phyloP scores from a whole-genome alignment of 257 asterid genomes.

The Ballota nigra region DNA sequence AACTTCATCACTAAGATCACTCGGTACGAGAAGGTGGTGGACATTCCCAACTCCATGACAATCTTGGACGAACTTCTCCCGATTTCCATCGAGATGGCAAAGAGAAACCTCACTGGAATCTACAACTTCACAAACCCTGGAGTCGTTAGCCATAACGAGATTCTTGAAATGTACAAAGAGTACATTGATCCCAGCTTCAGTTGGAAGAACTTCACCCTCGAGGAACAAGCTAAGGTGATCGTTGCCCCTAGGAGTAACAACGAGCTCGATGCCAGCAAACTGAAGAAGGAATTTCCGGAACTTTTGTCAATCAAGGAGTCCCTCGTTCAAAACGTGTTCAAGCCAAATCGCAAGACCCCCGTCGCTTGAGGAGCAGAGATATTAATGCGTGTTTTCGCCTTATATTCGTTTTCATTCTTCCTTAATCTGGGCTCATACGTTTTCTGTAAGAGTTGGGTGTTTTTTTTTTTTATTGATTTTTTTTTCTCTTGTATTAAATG shows the following conservation, averaged over 20 bases:
- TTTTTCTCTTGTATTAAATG: constrained; percentile 24
- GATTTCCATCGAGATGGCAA: constrained; percentile 81
- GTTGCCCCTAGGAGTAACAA: constrained; percentile 79
- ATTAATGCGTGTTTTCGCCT: background rate
- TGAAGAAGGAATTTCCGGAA: constrained; percentile 65
- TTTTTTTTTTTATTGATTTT: constrained; percentile 3
- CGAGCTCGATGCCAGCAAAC: constrained; percentile 67
- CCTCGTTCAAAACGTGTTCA: constrained; percentile 57
- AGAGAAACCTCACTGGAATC: constrained; percentile 75
- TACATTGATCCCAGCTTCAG: constrained; percentile 63
- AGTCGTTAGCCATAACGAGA: constrained; percentile 81
- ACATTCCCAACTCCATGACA: constrained; percentile 89
- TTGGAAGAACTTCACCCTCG: constrained; percentile 71
- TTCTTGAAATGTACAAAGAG: constrained; percentile 67
- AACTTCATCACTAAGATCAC: constrained; percentile 80
- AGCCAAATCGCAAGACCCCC: constrained; percentile 68
- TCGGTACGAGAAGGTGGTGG: constrained; percentile 66
- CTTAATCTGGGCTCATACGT: background rate
- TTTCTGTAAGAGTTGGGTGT: constrained; percentile 14
- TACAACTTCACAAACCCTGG: constrained; percentile 89
- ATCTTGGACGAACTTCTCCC: constrained; percentile 84
- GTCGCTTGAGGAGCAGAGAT: constrained; percentile 33
- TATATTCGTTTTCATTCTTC: constrained; percentile 3
- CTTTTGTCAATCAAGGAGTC: constrained; percentile 72
- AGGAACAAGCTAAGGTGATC: constrained; percentile 90